Percentiles rank a stretch among this genome's conserved stretches.
These are phyloP conservation scores for Cymbidium sinense DNA, from an alignment of 106 monocot species.

Conservation along the genomic window DNA sequence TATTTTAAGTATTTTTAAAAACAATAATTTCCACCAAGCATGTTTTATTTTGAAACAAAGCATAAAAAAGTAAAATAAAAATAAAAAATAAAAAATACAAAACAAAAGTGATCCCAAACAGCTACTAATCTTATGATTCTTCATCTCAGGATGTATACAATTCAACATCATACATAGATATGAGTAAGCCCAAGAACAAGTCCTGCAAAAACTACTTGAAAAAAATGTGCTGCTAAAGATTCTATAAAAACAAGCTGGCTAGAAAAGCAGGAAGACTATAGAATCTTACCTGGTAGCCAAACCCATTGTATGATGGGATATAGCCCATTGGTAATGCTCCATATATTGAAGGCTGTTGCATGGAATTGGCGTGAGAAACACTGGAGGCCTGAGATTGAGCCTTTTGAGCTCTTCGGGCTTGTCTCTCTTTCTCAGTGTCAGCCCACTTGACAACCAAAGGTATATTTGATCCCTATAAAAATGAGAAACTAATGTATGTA, in stretches of 20 bases:
- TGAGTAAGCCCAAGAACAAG: not conserved
- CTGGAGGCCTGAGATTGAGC: constrained; percentile 58
- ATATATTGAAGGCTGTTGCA: constrained; percentile 81
- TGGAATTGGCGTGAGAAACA: constrained; percentile 28
- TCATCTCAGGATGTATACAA: too few relatives aligned
- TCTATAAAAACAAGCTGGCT: not conserved
- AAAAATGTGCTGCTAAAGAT: not conserved
- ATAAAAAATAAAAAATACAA: too few relatives aligned
- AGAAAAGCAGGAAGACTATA: not conserved
- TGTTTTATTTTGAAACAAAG: too few relatives aligned
- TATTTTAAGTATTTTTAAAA: too few relatives aligned
- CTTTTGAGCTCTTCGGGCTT: constrained; percentile 79
- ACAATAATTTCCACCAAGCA: too few relatives aligned
- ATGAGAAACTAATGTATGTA: not conserved
- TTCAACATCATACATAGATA: not conserved
- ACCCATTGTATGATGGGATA: constrained; percentile 81
- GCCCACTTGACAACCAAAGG: constrained; percentile 99
- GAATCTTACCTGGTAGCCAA: constrained; percentile 69
- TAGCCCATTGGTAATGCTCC: constrained; percentile 92
- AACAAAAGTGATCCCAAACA: too few relatives aligned
- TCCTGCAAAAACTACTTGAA: too few relatives aligned
- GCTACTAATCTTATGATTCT: too few relatives aligned
- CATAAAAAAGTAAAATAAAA: too few relatives aligned
- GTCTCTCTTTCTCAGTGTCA: constrained; percentile 96
- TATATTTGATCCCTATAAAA: constrained; percentile 74